Percentiles rank a stretch among this genome's conserved stretches.
Conservation (phyloP, 1,139 yeast genomes). For the Nadsonia commutata region DNA sequence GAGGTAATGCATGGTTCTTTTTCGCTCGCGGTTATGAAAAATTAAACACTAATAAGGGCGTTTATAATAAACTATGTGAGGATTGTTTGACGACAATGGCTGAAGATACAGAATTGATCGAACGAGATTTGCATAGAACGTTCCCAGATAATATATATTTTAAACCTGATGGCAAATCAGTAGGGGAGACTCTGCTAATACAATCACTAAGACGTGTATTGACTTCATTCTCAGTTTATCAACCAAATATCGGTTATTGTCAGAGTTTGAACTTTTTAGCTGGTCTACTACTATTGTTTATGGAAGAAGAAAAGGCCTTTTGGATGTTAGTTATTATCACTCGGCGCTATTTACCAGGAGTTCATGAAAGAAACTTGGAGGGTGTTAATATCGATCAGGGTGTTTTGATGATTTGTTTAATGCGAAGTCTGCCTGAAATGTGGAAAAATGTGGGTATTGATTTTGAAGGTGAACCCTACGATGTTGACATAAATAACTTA, state of each 20-base stretch:
- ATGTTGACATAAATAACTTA: constrained; percentile 37
- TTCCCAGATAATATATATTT: constrained; percentile 86
- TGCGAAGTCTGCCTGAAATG: constrained; percentile 68
- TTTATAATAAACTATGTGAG: constrained; percentile 51
- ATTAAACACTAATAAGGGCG: constrained; percentile 51
- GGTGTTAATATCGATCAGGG: constrained; percentile 96
- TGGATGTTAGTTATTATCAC: constrained; percentile 94
- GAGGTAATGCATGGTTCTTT: constrained; percentile 94
- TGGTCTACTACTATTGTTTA: constrained; percentile 64
- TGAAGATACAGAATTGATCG: constrained; percentile 81
- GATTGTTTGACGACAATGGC: constrained; percentile 38
- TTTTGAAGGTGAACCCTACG: constrained; percentile 29
- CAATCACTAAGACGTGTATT: constrained; percentile 65
- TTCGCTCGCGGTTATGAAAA: constrained; percentile 85
- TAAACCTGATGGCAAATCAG: constrained; percentile 7
- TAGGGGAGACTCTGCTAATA: constrained; percentile 46
- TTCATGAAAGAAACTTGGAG: constrained; percentile 78
- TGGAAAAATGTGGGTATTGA: constrained; percentile 43
- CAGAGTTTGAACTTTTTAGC: constrained; percentile 88
- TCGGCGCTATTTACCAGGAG: constrained; percentile 74
- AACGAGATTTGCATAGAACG: constrained; percentile 81
- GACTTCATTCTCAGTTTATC: constrained; percentile 70
- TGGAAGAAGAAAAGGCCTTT: constrained; percentile 80
- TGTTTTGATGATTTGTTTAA: constrained; percentile 71
- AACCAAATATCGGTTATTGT: constrained; percentile 88